These are phyloP conservation scores for Peniophora sp. DNA, from an alignment of 1,284 basidiomycete species.

Conservation along the genomic window DNA sequence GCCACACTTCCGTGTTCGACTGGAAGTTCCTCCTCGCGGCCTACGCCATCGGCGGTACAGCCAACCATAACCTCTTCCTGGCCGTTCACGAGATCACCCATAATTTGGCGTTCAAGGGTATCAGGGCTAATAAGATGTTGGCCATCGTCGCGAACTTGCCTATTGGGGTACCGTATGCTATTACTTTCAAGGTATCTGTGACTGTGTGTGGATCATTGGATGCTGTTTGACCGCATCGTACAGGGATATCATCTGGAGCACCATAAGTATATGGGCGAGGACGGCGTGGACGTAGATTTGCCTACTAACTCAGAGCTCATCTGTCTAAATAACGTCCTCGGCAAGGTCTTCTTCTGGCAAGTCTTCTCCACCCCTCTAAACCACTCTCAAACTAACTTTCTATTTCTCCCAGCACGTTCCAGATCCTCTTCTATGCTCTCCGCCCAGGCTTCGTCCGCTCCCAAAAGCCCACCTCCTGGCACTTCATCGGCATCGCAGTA, in stretches of 20 bases:
- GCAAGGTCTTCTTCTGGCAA: conserved; percentile 96
- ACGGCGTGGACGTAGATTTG: conserved; percentile 93
- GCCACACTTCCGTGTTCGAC: conserved; percentile 61
- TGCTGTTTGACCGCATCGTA: background rate
- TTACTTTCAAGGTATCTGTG: conserved; percentile 80
- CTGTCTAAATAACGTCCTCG: conserved; percentile 89
- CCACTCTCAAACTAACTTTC: background rate
- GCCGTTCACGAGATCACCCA: conserved; percentile 99
- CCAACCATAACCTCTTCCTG: conserved; percentile 96
- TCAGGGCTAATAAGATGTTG: conserved; percentile 79
- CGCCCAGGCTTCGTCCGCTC: conserved; percentile 91
- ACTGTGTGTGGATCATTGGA: no score
- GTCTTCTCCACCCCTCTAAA: conserved; percentile 21
- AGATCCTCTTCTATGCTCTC: conserved; percentile 96
- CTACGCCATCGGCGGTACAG: conserved; percentile 87
- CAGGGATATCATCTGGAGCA: conserved; percentile 91
- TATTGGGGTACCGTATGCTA: conserved; percentile 92
- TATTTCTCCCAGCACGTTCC: conserved; percentile 76
- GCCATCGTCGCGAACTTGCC: conserved; percentile 90
- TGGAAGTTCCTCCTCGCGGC: conserved; percentile 71
- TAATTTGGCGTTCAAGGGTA: conserved; percentile 87
- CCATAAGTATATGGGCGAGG: conserved; percentile 93
- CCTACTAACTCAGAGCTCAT: conserved; percentile 83
- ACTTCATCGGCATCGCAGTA: conserved; percentile 66
- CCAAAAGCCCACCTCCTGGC: conserved; percentile 81